These are phyloP conservation scores for Daldinia grandis DNA, from an alignment of 495 filamentous ascomycete genomes.

Conservation along the genomic window DNA sequence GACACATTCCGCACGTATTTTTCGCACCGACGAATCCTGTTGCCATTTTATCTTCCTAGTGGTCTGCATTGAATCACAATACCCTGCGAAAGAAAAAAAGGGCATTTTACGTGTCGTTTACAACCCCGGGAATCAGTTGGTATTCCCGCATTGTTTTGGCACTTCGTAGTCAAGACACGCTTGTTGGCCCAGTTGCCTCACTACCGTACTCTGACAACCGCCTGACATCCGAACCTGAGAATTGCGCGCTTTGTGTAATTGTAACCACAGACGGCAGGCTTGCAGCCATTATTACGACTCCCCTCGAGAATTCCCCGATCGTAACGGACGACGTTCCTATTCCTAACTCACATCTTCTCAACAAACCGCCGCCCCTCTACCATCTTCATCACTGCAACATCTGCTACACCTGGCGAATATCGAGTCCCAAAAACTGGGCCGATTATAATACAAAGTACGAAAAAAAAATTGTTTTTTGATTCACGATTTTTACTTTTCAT, in stretches of 20 bases:
- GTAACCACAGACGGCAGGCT: constrained; percentile 27
- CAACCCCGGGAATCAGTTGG: constrained; percentile 9
- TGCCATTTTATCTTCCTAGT: constrained; percentile 20
- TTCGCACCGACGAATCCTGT: constrained; percentile 33
- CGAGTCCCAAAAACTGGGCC: constrained; percentile 35
- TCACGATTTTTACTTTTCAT: constrained; percentile 17
- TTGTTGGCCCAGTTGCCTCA: constrained; percentile 20
- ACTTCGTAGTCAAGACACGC: constrained; percentile 17
- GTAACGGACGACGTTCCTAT: constrained; percentile 30
- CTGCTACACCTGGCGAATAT: constrained; percentile 31
- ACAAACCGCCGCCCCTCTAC: constrained; percentile 20
- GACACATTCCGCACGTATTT: constrained; percentile 38
- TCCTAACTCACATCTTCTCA: constrained; percentile 17
- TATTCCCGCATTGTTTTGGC: constrained; percentile 38
- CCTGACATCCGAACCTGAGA: constrained; percentile 30
- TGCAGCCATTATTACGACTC: constrained; percentile 34
- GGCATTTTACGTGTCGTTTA: constrained; percentile 14
- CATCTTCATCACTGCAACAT: constrained; percentile 19
- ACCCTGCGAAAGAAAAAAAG: constrained; percentile 12
- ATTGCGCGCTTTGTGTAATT: constrained; percentile 41
- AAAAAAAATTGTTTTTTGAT: constrained; percentile 30
- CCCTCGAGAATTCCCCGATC: constrained; percentile 26
- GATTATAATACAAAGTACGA: constrained; percentile 27
- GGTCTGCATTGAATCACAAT: constrained; percentile 6
- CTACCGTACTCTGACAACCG: constrained; percentile 13